These are phyloP conservation scores for Dothideomycetes sp. DNA, from an alignment of 2,329 filamentous ascomycete genomes.

Conservation along the genomic window DNA sequence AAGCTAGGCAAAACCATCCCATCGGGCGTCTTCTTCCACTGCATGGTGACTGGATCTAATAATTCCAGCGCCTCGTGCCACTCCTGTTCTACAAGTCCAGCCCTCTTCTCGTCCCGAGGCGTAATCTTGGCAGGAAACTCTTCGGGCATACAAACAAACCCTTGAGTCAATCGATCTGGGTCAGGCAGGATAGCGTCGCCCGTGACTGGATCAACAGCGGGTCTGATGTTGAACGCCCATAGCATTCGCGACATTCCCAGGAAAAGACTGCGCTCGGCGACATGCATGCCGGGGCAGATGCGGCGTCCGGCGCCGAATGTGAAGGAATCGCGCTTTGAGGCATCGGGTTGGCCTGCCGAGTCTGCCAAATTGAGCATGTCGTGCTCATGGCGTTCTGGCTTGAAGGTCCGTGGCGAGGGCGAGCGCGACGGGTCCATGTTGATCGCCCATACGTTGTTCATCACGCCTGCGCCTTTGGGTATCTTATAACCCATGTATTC, in stretches of 20 bases:
- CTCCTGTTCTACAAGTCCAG: constrained; percentile 17
- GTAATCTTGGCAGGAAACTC: constrained; percentile 24
- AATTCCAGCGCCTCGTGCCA: constrained; percentile 15
- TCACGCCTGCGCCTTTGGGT: constrained; percentile 24
- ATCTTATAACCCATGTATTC: constrained; percentile 23
- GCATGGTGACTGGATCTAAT: constrained; percentile 17
- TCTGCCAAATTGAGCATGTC: constrained; percentile 18
- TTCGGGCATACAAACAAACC: constrained; percentile 34
- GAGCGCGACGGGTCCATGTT: constrained; percentile 28
- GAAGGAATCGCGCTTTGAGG: constrained; percentile 40
- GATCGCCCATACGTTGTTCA: constrained; percentile 29
- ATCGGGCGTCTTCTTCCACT: constrained; percentile 15
- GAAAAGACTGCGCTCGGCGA: constrained; percentile 40
- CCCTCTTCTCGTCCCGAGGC: constrained; percentile 21
- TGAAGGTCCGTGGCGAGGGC: constrained; percentile 26
- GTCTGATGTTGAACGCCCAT: constrained; percentile 29
- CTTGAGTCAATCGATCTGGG: constrained; percentile 29
- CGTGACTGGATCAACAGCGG: constrained; percentile 14
- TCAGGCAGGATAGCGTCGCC: constrained; percentile 28
- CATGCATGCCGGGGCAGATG: constrained; percentile 47
- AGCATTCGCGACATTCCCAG: constrained; percentile 37
- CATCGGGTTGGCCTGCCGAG: constrained; percentile 24
- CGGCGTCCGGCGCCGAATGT: constrained; percentile 46
- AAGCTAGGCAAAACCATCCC: constrained; percentile 3
- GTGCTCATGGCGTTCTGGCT: constrained; percentile 20